Evolutionary conservation across 176 grass and related monocot genomes (phyloP).

Genomic region (Melocanna baccifera): DNA sequence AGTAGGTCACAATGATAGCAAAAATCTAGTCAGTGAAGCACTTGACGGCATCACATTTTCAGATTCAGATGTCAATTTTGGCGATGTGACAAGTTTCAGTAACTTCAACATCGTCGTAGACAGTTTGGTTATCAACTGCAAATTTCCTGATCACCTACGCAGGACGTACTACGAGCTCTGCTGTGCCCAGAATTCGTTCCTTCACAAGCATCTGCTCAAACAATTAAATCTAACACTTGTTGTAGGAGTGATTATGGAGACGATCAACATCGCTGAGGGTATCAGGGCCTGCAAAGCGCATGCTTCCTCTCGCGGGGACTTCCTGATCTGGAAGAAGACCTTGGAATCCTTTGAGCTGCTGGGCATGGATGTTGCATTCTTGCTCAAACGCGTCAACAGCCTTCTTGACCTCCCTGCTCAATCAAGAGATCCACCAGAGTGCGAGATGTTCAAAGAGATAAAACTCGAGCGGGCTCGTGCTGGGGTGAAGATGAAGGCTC

Average conservation of each 20-base stretch:
- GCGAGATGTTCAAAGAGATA: conserved; percentile 14
- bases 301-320: background rate
- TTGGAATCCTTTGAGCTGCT: conserved; percentile 35
- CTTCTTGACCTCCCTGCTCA: background rate
- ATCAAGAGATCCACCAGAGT: background rate
- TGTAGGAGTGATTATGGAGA: conserved; percentile 46
- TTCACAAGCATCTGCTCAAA: conserved; percentile 39
- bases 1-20: background rate
- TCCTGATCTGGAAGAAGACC: conserved; percentile 44
- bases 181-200: conserved; percentile 31
- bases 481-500: conserved; percentile 2
- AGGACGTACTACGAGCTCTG: conserved; percentile 47
- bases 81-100: background rate
- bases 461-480: background rate
- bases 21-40: background rate
- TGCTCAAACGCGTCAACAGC: conserved; percentile 3
- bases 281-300: conserved; percentile 18
- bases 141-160: conserved; percentile 7
- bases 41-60: conserved; percentile 30
- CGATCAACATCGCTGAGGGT: conserved; percentile 24
- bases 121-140: conserved; percentile 36
- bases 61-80: conserved; percentile 20
- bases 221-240: conserved; percentile 23
- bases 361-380: conserved; percentile 38
- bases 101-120: conserved; percentile 38